Evolutionary conservation across 306 rosid species (phyloP).

Genomic region (Nissolia schottii): DNA sequence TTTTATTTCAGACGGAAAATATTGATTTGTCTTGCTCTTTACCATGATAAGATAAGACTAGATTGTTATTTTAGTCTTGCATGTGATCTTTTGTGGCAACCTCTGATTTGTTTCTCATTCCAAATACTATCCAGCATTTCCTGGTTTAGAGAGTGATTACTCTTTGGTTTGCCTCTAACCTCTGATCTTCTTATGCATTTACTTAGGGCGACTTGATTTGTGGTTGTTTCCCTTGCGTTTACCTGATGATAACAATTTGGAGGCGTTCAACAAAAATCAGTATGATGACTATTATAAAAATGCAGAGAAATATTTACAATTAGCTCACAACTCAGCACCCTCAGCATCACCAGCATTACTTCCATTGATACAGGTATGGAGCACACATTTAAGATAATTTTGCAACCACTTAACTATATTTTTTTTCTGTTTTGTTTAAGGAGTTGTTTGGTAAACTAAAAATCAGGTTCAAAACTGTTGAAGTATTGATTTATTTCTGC

Average conservation of each 20-base stretch:
- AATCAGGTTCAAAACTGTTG: not conserved
- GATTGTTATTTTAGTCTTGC: not conserved
- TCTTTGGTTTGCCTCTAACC: not conserved
- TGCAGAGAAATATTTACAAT: conserved; percentile 55
- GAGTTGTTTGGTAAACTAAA: not conserved
- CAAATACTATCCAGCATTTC: not conserved
- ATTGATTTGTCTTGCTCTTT: conserved; percentile 5
- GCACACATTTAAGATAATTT: conserved; percentile 1
- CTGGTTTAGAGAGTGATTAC: conserved; percentile 11
- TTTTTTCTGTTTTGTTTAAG: conserved; percentile 6
- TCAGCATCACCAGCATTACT: conserved; percentile 54
- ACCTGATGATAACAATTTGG: conserved; percentile 36
- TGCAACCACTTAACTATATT: not conserved
- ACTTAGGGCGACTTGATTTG: conserved; percentile 57
- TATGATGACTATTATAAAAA: conserved; percentile 43
- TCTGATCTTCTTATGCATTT: conserved; percentile 28
- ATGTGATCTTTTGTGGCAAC: not conserved
- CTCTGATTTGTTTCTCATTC: not conserved
- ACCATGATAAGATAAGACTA: conserved; percentile 6
- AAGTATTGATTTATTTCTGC: not conserved
- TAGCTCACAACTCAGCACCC: conserved; percentile 50
- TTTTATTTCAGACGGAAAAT: conserved; percentile 3
- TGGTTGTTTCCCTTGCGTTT: conserved; percentile 65
- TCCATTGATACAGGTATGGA: conserved; percentile 74
- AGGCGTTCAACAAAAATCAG: conserved; percentile 40